A percentile compares a stretch with the other conserved stretches of the same genome.
Evolutionary conservation across 2,329 filamentous ascomycete species (phyloP).

Genomic region (Botrytis porri): DNA sequence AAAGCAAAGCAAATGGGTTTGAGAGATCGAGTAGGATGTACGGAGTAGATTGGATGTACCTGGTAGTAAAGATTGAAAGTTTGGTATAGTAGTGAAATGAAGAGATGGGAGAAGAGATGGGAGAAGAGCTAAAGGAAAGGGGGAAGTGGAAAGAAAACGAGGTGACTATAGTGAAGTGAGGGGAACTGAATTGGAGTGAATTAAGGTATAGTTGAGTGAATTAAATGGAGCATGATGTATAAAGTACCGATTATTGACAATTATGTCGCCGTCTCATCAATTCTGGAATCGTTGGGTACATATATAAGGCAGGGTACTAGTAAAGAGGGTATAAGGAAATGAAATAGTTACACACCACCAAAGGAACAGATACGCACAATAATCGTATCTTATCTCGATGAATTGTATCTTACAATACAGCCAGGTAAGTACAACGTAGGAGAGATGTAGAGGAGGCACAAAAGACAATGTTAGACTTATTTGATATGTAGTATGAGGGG

Average conservation of each 20-base stretch:
- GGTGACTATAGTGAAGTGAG: neutral
- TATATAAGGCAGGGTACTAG: neutral
- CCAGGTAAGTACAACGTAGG: neutral
- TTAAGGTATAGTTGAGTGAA: neutral
- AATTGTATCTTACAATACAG: neutral
- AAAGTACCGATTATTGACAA: neutral
- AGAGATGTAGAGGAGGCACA: neutral
- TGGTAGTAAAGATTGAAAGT: neutral
- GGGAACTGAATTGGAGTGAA: neutral
- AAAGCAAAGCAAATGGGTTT: neutral
- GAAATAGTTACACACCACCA: constrained; percentile 5
- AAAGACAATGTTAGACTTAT: neutral
- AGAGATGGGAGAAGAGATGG: neutral
- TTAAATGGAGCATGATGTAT: neutral
- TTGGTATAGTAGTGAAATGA: neutral
- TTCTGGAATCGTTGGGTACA: constrained; percentile 1
- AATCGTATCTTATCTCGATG: neutral
- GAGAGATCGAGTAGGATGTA: neutral
- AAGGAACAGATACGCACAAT: neutral
- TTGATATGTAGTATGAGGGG: neutral
- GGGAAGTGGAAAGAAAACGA: neutral
- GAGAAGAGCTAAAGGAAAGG: neutral
- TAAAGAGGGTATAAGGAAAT: neutral
- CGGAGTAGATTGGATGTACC: neutral
- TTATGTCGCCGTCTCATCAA: neutral